phyloP scores from a whole-genome alignment of 176 grass and related monocot genomes.

The Secale cereale region DNA sequence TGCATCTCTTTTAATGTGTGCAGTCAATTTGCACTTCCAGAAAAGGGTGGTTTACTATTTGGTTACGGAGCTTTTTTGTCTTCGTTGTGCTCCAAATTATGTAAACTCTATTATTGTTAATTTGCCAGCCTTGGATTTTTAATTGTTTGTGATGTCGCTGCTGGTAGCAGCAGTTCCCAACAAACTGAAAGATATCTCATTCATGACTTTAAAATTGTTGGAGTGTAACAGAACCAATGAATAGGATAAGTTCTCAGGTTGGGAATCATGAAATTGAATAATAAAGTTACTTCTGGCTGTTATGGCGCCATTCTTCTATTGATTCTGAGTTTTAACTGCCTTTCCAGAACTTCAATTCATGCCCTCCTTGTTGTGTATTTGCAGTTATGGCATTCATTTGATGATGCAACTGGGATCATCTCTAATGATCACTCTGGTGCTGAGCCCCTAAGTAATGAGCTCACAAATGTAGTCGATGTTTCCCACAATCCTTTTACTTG shows the following conservation, averaged over 20 bases:
- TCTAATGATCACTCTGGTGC: conserved; percentile 4
- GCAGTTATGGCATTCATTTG: conserved; percentile 74
- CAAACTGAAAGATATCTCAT: conserved; percentile 19
- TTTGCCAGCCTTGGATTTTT: conserved; percentile 36
- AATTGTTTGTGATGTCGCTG: conserved; percentile 32
- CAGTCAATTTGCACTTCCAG: neutral
- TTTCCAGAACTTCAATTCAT: neutral
- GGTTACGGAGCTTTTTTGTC: neutral
- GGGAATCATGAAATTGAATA: conserved; percentile 22
- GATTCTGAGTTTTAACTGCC: conserved; percentile 9
- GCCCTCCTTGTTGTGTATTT: conserved; percentile 20
- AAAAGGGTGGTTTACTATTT: neutral
- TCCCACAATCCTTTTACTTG: conserved; percentile 43
- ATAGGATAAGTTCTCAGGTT: conserved; percentile 38
- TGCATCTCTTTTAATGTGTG: neutral
- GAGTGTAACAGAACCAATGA: conserved; percentile 22
- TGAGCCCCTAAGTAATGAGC: conserved; percentile 23
- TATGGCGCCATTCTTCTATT: neutral
- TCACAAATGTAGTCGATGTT: conserved; percentile 14
- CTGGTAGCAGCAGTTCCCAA: conserved; percentile 17
- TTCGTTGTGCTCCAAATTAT: neutral
- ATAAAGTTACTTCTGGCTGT: neutral
- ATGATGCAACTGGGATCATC: conserved; percentile 34
- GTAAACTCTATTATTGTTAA: neutral
- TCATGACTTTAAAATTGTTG: conserved; percentile 8